Evolutionary conservation across 1,284 basidiomycete genomes (phyloP).

Genomic region (Pascua sp.): DNA sequence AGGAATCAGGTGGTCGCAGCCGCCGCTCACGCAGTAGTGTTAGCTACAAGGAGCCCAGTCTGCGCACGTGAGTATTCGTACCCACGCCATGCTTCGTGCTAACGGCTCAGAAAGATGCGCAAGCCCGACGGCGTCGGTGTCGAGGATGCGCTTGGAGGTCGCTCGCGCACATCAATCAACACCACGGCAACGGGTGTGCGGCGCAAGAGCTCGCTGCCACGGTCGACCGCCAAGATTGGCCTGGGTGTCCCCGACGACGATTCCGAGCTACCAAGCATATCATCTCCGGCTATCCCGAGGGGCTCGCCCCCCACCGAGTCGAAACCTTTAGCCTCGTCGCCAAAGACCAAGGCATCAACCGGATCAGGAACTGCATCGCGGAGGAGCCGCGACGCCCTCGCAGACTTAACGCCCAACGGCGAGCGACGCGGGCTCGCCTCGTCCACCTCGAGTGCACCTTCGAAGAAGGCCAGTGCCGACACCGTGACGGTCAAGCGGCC

Average conservation of each 20-base stretch:
- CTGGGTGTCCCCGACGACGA: background rate
- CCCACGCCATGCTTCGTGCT: background rate
- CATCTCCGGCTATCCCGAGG: too few relatives aligned
- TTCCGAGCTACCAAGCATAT: too few relatives aligned
- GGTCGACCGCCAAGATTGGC: conserved; percentile 4
- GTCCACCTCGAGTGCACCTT: too few relatives aligned
- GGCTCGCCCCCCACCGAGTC: too few relatives aligned
- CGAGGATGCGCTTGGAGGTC: conserved; percentile 12
- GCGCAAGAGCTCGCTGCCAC: conserved; percentile 16
- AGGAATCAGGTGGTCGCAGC: conserved; percentile 3
- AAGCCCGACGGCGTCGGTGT: conserved; percentile 17
- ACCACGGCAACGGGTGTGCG: conserved; percentile 11
- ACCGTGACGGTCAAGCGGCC: too few relatives aligned
- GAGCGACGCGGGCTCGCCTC: too few relatives aligned
- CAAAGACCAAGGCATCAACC: too few relatives aligned
- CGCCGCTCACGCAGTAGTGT: conserved; percentile 14
- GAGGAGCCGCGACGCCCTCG: background rate
- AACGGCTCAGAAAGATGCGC: conserved; percentile 17
- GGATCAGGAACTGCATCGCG: background rate
- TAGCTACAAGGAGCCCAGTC: conserved; percentile 20
- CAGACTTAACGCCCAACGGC: background rate
- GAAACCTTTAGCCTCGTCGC: too few relatives aligned
- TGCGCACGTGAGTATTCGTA: conserved; percentile 8
- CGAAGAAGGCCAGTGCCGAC: too few relatives aligned
- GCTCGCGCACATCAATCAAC: background rate